Evolutionary conservation across 495 filamentous ascomycete genomes (phyloP).

Genomic region (Pseudevernia furfuracea): DNA sequence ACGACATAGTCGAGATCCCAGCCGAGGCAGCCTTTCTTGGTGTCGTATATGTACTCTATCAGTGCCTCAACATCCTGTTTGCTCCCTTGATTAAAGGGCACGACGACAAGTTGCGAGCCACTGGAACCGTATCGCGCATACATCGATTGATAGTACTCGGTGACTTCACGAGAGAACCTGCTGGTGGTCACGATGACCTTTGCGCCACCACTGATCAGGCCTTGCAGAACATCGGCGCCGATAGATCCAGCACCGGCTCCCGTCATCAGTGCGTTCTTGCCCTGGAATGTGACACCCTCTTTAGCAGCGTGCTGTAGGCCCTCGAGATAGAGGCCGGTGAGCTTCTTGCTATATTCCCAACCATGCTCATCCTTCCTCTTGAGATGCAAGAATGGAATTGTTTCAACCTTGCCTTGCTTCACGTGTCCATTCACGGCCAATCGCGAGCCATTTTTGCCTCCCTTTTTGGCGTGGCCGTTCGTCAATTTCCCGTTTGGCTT

Average conservation of each 20-base stretch:
- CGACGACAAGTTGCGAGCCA: slow-evolving; percentile 93
- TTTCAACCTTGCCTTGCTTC: slow-evolving; percentile 86
- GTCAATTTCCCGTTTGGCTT: slow-evolving; percentile 49
- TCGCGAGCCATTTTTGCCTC: slow-evolving; percentile 49
- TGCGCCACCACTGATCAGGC: slow-evolving; percentile 90
- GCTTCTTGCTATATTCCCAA: slow-evolving; percentile 99
- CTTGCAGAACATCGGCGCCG: slow-evolving; percentile 95
- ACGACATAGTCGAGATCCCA: slow-evolving; percentile 97
- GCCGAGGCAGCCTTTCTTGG: slow-evolving; percentile 82
- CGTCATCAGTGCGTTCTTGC: slow-evolving; percentile 97
- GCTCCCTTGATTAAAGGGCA: slow-evolving; percentile 98
- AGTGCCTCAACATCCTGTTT: slow-evolving; percentile 94
- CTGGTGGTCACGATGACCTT: slow-evolving; percentile 94
- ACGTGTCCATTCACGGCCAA: slow-evolving; percentile 41
- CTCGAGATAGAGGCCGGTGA: slow-evolving; percentile 86
- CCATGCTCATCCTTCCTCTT: slow-evolving; percentile 90
- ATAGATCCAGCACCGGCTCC: slow-evolving; percentile 97
- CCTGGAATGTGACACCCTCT: slow-evolving; percentile 80
- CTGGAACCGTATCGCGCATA: slow-evolving; percentile 88
- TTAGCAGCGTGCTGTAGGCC: slow-evolving; percentile 82
- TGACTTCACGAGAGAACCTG: slow-evolving; percentile 92
- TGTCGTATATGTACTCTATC: slow-evolving; percentile 89
- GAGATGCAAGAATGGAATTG: slow-evolving; percentile 94
- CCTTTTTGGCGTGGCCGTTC: slow-evolving; percentile 56
- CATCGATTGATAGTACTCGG: slow-evolving; percentile 99